phyloP scores from a whole-genome alignment of 2,329 filamentous ascomycete genomes.

The Myotisia sp. region DNA sequence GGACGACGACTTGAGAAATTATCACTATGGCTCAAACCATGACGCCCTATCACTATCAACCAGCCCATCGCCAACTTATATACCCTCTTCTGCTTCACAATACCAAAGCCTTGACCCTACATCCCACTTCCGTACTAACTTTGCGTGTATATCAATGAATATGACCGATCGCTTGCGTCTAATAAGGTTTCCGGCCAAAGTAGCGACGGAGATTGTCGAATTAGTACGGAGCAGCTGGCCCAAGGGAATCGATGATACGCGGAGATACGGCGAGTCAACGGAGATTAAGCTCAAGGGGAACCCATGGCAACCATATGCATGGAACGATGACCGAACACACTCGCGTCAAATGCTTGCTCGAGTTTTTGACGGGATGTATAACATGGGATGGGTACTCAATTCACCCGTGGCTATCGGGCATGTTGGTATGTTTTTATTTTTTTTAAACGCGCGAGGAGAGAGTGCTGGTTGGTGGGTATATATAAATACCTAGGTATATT shows the following conservation, averaged over 20 bases:
- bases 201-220: constrained; percentile 13
- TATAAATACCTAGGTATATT: neutral
- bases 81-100: too few relatives aligned
- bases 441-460: neutral
- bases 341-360: constrained; percentile 21
- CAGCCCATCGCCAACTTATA: too few relatives aligned
- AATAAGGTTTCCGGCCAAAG: constrained; percentile 20
- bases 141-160: constrained; percentile 21
- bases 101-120: too few relatives aligned
- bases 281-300: constrained; percentile 27
- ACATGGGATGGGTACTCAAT: constrained; percentile 26
- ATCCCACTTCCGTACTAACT: constrained; percentile 9
- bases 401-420: constrained; percentile 24
- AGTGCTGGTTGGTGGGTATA: neutral
- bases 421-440: constrained; percentile 1
- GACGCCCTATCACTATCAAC: too few relatives aligned
- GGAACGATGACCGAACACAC: constrained; percentile 17
- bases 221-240: constrained; percentile 1
- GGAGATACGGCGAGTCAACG: constrained; percentile 20
- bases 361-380: constrained; percentile 22
- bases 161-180: constrained; percentile 22
- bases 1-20: too few relatives aligned
- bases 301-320: constrained; percentile 21
- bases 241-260: constrained; percentile 9
- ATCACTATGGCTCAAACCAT: too few relatives aligned